phyloP scores from a whole-genome alignment of 768 basidiomycete genomes.

The Boletellus ananas region DNA sequence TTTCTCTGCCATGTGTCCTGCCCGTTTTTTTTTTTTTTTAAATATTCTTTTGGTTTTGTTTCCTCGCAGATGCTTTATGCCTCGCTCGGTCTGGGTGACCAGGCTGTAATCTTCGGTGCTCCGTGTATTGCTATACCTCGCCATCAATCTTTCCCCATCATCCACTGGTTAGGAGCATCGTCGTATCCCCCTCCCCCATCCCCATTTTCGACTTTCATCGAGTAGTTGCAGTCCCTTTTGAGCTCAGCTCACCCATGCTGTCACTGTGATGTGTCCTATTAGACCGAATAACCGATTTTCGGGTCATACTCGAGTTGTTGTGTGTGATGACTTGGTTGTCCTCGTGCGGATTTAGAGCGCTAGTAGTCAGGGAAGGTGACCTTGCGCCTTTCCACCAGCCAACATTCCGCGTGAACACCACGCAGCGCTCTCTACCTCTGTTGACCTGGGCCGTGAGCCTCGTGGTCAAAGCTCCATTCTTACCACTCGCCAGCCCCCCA shows the following conservation, averaged over 20 bases:
- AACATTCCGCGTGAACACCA: slow-evolving; percentile 21
- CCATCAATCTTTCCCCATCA: slow-evolving; percentile 27
- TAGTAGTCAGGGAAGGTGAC: too few relatives aligned
- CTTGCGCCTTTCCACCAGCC: background rate
- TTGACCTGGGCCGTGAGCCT: slow-evolving; percentile 24
- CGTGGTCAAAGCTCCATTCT: slow-evolving; percentile 18
- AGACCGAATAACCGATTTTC: slow-evolving; percentile 1
- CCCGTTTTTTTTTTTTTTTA: slow-evolving; percentile 1
- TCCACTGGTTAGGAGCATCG: slow-evolving; percentile 52
- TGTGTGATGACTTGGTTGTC: too few relatives aligned
- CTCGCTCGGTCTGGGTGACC: background rate
- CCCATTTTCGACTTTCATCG: background rate
- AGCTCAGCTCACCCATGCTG: background rate
- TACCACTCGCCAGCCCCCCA: slow-evolving; percentile 9
- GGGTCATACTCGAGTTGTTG: background rate
- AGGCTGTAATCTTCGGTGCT: slow-evolving; percentile 42
- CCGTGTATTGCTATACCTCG: slow-evolving; percentile 31
- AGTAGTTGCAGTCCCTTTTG: background rate
- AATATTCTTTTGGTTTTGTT: slow-evolving; percentile 4
- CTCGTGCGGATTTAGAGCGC: too few relatives aligned
- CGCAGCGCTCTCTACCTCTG: slow-evolving; percentile 29
- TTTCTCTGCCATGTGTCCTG: slow-evolving; percentile 1
- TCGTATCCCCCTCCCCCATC: slow-evolving; percentile 38
- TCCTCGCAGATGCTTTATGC: slow-evolving; percentile 7
- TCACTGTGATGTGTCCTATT: background rate